Evolutionary conservation across 176 grass and related monocot genomes (phyloP), one percentile per base, ranked within the genome.

Genomic region (Pontederia crassipes): DNA sequence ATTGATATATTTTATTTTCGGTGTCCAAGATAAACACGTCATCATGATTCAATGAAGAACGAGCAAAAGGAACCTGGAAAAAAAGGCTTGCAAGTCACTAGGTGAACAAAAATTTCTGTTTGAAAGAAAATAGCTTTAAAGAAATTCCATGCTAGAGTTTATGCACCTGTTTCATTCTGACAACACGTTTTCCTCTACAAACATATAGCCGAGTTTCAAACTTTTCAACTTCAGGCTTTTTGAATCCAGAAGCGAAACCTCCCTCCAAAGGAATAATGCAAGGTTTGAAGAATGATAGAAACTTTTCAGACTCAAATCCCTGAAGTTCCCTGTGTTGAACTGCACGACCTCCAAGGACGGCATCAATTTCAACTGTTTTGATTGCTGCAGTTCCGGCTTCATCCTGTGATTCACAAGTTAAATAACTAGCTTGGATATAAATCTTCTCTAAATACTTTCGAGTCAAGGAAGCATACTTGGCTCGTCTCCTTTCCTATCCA

Each of bases 221-320:
- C 58, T 81, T 89, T 3, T 98, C 93, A 29, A 77, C 93, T 64
- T 92, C 88, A 54, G 79, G 81, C 57, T 47, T 85, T 80, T 79
- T 98, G 67, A 98, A 98, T 65, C 93, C 93, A 28, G 93, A 98
- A 10, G 88, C 88, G 77, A 98, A 98, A 55, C 88, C 93, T 50
- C 93, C 93, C 74, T 92, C 88, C 79, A 92, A 46, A 75, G 93
- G 93, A 86, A 98, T 87, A 79, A 98, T 98, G 70, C 93, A 98
- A 47, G 93, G 93, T 40, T 83, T 98, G 52, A 98, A 98, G 74
- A 86, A 98, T 40, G 93, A 98, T 12, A 98, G 54, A 65, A 98
- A 98, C 58, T 92, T 98, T 67, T 98, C 93, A 46, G 93, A 98
- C 60, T 98, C 93, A 58, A 88, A 83, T 35, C 93, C 71, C 65